Evolutionary conservation across 176 grass and related monocot species (phyloP).

Genomic region (Oryza longistaminata): DNA sequence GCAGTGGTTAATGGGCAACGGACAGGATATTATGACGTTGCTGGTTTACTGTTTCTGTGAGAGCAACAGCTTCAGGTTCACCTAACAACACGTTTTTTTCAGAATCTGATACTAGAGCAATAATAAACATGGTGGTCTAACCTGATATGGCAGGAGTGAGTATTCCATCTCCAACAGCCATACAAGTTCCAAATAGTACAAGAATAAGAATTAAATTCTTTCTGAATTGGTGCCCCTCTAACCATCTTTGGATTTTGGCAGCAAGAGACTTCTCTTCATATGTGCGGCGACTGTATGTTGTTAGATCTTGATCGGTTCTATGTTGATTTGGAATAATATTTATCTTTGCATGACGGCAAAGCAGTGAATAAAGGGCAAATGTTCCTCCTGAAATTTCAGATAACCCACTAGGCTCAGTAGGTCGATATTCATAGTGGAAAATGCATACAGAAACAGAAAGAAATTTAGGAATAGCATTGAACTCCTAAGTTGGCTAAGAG

Average conservation of each 20-base stretch:
- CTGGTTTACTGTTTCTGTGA: background rate
- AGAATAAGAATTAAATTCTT: conserved; percentile 72
- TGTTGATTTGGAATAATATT: conserved; percentile 85
- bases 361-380: conserved; percentile 89
- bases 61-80: background rate
- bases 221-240: conserved; percentile 60
- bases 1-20: background rate
- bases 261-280: conserved; percentile 70
- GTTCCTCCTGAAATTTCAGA: conserved; percentile 66
- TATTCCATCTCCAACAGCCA: conserved; percentile 90
- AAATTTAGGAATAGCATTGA: background rate
- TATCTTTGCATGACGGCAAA: conserved; percentile 84
- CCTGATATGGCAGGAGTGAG: conserved; percentile 92
- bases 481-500: background rate
- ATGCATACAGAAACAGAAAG: background rate
- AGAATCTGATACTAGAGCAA: conserved; percentile 8
- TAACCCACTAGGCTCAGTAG: conserved; percentile 5
- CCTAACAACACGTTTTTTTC: background rate
- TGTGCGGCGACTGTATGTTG: conserved; percentile 68
- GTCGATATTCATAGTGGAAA: conserved; percentile 11
- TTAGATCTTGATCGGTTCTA: conserved; percentile 72
- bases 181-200: conserved; percentile 79
- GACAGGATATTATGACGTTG: background rate
- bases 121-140: conserved; percentile 13
- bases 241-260: conserved; percentile 73